Evolutionary conservation across 306 rosid genomes (phyloP), one percentile per base, ranked within the genome.

Genomic region (Vigna trinervia): DNA sequence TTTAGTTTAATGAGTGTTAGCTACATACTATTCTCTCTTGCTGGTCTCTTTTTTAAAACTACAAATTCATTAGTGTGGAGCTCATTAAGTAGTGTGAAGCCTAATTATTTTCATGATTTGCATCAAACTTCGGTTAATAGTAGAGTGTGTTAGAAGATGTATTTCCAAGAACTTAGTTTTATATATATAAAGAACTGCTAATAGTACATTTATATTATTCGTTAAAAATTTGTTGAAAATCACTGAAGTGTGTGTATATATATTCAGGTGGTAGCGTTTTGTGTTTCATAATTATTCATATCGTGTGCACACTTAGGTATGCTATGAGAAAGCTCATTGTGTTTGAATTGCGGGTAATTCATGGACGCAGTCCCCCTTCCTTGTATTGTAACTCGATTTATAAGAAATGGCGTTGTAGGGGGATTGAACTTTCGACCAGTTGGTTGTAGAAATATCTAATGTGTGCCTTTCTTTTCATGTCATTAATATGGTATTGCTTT

Each of bases 361-460:
- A 8, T 36, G 45, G 54, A 22, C 17, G 41, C 17, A 17, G 26
- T 19, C 23, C 12, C 12, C 5, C 48, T 46, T 36, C 69, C 11
- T 43, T 63, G 54, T 54, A 39, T 38, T 65, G 75, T 54, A 46
- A 64, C 63, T 52, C 50, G 11, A 41, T 66, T 71, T 71, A 7
- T 20, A 52, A 43, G 41, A 19, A 65, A 54, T 30, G 69, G 52
- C 47, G 65, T 73, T 13, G 34, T 2, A 13, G 69, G 45, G 51
- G 32, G 22, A 65, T 46, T 57, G 60, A 54, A 30, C 20, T 63
- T 36, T 9, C 64, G 76, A 19, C 7, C 59, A 2, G 45, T 19
- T 63, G 46, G 41, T 73, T 14, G 12, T 54, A 28, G 32, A 41
- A 41, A 26, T 22, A 22, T 57, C n/a, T 63, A 47, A 67, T 28